Conservation (phyloP, 768 basidiomycete species). For the Lactarius hatsudake region DNA sequence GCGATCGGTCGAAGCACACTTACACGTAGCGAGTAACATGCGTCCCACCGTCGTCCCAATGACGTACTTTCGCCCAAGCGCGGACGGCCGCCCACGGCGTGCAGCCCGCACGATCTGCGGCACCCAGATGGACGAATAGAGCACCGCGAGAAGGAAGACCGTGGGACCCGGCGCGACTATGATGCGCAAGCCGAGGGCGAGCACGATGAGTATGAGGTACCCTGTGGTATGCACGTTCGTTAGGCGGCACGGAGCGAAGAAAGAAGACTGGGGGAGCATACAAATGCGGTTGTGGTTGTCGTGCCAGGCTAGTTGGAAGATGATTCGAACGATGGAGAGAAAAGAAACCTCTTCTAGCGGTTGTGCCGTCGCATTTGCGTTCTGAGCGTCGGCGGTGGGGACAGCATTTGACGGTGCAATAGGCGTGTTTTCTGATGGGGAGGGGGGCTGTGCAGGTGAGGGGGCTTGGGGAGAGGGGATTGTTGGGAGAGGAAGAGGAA, state of each 20-base stretch:
- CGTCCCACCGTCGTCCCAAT: conserved; percentile 74
- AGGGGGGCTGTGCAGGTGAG: conserved; percentile 16
- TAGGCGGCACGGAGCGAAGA: conserved; percentile 16
- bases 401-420: conserved; percentile 1
- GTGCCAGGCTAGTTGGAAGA: conserved; percentile 57
- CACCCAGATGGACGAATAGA: conserved; percentile 82
- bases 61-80: conserved; percentile 66
- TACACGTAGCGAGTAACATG: conserved; percentile 71
- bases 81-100: conserved; percentile 65
- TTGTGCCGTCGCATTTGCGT: conserved; percentile 24
- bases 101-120: conserved; percentile 81
- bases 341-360: conserved; percentile 10
- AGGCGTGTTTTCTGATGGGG: conserved; percentile 17
- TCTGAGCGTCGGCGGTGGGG: conserved; percentile 8
- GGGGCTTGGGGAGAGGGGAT: conserved; percentile 26
- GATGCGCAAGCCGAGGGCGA: conserved; percentile 72
- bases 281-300: conserved; percentile 74
- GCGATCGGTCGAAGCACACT: conserved; percentile 33
- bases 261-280: conserved; percentile 38
- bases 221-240: conserved; percentile 41
- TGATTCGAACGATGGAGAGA: conserved; percentile 45
- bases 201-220: conserved; percentile 62
- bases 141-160: conserved; percentile 58
- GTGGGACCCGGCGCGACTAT: conserved; percentile 65
- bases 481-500: conserved; percentile 30